Evolutionary conservation across 2,329 filamentous ascomycete genomes (phyloP).

Genomic region (Raffaelea albimanens): DNA sequence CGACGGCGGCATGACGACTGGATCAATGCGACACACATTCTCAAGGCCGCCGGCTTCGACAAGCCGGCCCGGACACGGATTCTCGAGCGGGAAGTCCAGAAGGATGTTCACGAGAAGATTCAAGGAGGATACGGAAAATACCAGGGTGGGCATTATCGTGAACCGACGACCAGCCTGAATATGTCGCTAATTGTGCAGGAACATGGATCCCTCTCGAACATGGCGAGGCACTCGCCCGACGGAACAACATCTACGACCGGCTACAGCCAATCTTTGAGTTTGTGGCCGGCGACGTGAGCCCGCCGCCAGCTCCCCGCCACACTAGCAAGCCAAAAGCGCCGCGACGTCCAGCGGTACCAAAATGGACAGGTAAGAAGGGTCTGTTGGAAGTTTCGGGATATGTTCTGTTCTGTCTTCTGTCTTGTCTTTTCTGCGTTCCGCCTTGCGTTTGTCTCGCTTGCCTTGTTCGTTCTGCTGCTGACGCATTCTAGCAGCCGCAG

Average conservation of each 20-base stretch:
- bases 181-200: conserved; percentile 39
- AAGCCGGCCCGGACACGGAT: conserved; percentile 94
- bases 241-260: conserved; percentile 79
- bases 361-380: conserved; percentile 42
- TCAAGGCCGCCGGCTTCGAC: conserved; percentile 95
- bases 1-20: conserved; percentile 85
- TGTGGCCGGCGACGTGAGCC: conserved; percentile 72
- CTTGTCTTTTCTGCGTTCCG: background rate
- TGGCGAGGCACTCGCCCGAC: conserved; percentile 71
- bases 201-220: conserved; percentile 91
- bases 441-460: background rate
- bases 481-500: background rate
- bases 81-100: conserved; percentile 92
- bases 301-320: conserved; percentile 89
- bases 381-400: conserved; percentile 15
- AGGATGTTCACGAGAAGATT: conserved; percentile 93
- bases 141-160: conserved; percentile 67
- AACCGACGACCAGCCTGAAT: too few species aligned
- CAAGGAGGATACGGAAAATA: conserved; percentile 99
- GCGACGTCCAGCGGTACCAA: conserved; percentile 55
- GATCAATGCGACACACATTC: conserved; percentile 99
- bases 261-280: conserved; percentile 85
- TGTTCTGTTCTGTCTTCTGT: background rate
- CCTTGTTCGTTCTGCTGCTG: background rate
- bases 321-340: conserved; percentile 75